Base-by-base conservation (phyloP, 2,329 filamentous ascomycete genomes). In the Ophiostoma sp. region DNA sequence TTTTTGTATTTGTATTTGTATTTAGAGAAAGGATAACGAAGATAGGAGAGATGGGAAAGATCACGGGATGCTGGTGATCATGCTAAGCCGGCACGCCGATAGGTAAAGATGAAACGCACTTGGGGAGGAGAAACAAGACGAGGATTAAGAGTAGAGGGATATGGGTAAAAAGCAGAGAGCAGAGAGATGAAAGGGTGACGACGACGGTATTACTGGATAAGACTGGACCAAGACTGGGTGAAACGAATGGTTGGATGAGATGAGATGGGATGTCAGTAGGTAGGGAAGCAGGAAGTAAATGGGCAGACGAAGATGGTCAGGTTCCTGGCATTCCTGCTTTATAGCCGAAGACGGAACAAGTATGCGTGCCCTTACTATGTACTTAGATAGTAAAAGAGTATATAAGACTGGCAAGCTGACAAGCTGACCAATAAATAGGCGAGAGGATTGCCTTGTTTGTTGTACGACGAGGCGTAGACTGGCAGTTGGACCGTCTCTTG, bases 401-500 rank as follows among this genome's bases (percentile, higher is more conserved):
- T 15, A 48, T 8, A 17, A 48, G 17, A 41, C 17, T 48, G 44
- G n/a, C 44, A 48, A 48, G 3, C 4, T n/a, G 44, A 20, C n/a
- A 4, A 57, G 52, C 39, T 41, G 39, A 41, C 39, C 3, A 11
- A 4, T 6, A n/a, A 20, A 48, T 23, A 57, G 52, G n/a, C 23
- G n/a, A 57, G 23, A 13, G 20, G 44, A 48, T 27, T 57, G 52
- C 52, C 52, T 27, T 57, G 52, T 15, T 31, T 57, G 52, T 57
- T 57, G 52, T 57, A n/a, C 52, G 52, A 57, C 52, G 23, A 31
- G 52, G 52, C 52, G 52, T 10, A 57, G 52, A 57, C 52, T 57
- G 44, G 44, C 44, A 48, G 44, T 48, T 48, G 44, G 44, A 11
- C 1, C 36, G 13, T 39, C 10, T 39, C 10, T 39, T 20, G 44